Evolutionary conservation across 116 monocot genomes (phyloP).

Genomic region (Cymodocea nodosa): DNA sequence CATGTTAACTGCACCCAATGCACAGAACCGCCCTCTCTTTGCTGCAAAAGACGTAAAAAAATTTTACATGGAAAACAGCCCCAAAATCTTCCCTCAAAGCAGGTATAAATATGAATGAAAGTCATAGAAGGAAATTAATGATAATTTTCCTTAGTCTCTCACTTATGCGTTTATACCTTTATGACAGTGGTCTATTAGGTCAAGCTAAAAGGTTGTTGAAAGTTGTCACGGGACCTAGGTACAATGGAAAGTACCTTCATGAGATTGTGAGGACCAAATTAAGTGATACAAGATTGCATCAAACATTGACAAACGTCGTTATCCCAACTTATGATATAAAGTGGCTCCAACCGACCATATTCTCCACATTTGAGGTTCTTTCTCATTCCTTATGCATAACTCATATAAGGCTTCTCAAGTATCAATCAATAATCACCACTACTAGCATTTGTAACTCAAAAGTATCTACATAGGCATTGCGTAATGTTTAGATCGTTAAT

Average conservation of each 20-base stretch:
- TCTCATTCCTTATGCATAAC: no score
- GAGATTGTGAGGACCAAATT: constrained; percentile 4
- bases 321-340: constrained; percentile 39
- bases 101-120: not conserved
- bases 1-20: constrained; percentile 7
- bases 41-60: constrained; percentile 5
- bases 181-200: no score
- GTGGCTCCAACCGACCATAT: constrained; percentile 25
- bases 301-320: constrained; percentile 27
- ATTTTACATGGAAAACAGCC: constrained; percentile 4
- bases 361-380: constrained; percentile 22
- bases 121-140: not conserved
- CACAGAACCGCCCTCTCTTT: constrained; percentile 5
- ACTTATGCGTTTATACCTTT: no score
- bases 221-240: constrained; percentile 15
- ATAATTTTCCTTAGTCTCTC: no score
- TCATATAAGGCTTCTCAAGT: no score
- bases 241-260: constrained; percentile 27
- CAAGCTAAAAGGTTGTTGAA: not conserved
- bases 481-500: no score
- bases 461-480: no score
- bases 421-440: no score
- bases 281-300: constrained; percentile 10
- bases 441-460: no score
- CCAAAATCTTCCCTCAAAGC: constrained; percentile 8